A percentile compares a stretch with the other conserved stretches of the same genome.
Evolutionary conservation across 768 basidiomycete genomes (phyloP).

Genomic region (Thelephora aurantiotincta): DNA sequence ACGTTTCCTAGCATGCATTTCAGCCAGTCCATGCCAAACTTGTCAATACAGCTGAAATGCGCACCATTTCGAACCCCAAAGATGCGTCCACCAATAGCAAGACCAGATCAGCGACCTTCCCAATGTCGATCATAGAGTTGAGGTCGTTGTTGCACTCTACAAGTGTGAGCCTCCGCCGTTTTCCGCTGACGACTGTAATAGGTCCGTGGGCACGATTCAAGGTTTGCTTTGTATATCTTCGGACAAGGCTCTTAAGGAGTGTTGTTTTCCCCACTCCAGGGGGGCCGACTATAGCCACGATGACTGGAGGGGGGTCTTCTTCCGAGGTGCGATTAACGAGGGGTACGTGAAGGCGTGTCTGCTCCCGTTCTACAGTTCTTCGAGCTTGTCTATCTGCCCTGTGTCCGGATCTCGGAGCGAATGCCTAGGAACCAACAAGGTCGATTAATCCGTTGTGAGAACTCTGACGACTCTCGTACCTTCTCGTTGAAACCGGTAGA

Average conservation of each 20-base stretch:
- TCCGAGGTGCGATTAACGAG: slow-evolving; percentile 91
- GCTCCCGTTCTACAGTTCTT: slow-evolving; percentile 84
- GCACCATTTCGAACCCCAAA: slow-evolving; percentile 97
- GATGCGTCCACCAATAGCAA: slow-evolving; percentile 96
- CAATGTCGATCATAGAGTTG: slow-evolving; percentile 97
- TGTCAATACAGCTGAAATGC: slow-evolving; percentile 9
- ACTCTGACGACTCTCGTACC: slow-evolving; percentile 25
- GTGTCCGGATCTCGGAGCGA: slow-evolving; percentile 84
- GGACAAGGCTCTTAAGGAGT: slow-evolving; percentile 78
- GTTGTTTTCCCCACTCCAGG: slow-evolving; percentile 97
- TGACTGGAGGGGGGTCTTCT: slow-evolving; percentile 81
- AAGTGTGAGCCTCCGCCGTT: slow-evolving; percentile 87
- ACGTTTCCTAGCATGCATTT: slow-evolving; percentile 65
- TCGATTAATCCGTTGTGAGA: not conserved
- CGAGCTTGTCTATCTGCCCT: slow-evolving; percentile 82
- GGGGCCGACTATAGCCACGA: slow-evolving; percentile 91
- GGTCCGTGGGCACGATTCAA: slow-evolving; percentile 84
- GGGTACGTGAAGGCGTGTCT: slow-evolving; percentile 91
- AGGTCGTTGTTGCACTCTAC: slow-evolving; percentile 97
- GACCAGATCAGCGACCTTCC: slow-evolving; percentile 91
- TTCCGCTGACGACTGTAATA: slow-evolving; percentile 88
- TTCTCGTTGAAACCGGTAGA: slow-evolving; percentile 78
- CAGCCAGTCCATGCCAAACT: not conserved
- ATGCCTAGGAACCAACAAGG: slow-evolving; percentile 40
- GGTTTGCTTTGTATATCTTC: slow-evolving; percentile 89